phyloP scores from a whole-genome alignment of 2,329 filamentous ascomycete genomes.

The Metarhizium robertsii region DNA sequence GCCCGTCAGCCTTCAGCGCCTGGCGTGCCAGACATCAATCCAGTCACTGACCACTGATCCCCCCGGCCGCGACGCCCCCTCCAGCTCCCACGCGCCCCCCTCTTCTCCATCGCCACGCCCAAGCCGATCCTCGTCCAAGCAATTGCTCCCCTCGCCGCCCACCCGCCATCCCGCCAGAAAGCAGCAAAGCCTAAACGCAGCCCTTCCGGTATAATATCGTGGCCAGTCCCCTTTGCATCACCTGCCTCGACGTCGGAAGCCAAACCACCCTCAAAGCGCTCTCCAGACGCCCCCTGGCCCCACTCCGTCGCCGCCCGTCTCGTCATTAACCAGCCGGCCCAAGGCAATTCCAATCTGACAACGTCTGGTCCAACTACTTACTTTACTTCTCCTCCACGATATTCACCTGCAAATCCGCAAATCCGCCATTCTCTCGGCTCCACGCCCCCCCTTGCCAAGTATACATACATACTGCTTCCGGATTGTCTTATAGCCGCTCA shows the following conservation, averaged over 20 bases:
- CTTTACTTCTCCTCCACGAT: neutral
- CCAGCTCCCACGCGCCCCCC: too few relatives aligned
- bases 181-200: conserved; percentile 14
- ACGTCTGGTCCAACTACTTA: neutral
- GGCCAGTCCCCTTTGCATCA: conserved; percentile 10
- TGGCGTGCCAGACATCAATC: too few relatives aligned
- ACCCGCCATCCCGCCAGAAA: conserved; percentile 8
- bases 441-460: neutral
- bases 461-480: neutral
- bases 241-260: conserved; percentile 6
- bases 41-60: too few relatives aligned
- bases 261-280: conserved; percentile 5
- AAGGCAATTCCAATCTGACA: too few relatives aligned
- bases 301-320: neutral
- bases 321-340: neutral
- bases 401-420: neutral
- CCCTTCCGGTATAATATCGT: conserved; percentile 28
- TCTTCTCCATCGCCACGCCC: too few relatives aligned
- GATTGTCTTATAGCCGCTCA: neutral
- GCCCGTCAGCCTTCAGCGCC: neutral
- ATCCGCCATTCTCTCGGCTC: neutral
- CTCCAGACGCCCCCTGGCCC: neutral
- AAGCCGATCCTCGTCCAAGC: too few relatives aligned
- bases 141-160: neutral
- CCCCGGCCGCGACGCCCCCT: too few relatives aligned